Base-by-base conservation (phyloP, 768 basidiomycete genomes). In the Boletus pseudopeckii region DNA sequence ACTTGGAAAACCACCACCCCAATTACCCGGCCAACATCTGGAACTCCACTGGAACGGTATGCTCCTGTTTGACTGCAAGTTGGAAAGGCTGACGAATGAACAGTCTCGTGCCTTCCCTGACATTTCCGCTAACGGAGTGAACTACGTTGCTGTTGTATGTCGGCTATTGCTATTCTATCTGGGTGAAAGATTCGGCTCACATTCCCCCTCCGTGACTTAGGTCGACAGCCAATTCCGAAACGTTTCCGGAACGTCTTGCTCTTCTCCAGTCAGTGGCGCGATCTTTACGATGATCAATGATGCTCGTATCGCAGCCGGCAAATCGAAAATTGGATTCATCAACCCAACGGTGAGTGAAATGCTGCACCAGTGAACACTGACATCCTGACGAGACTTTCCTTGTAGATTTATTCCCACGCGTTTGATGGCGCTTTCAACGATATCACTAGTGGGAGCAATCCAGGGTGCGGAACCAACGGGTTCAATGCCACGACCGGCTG, bases 291-390 rank as follows among this genome's bases (percentile, higher is more conserved):
- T 74, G 56, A 56, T 73, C 52, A 75, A 75, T 56, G 74, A 73
- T 47, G 75, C 68, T 17, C 66, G 72, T 13, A 36, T 75, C 24
- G 64, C 61, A 5, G 49, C 30, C 9, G 63, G 67, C 24, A 75
- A 75, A 52, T 53, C 47, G 10, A 61, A 72, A 1, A 63, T 75
- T 4, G 70, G 72, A n/a, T 69, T 79, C 63, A 75, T 79, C 52
- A 79, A 80, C 59, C 77, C 77, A 28, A 63, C 69, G 26, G 73
- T 76, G 13, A 77, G 79, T 52, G 67, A 67, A 17, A 22, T 71
- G 67, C 11, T 9, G 34, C 4, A 72, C 17, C 17, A 20, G 26
- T 22, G 8, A 49, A 17, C n/a, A 26, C 32, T 28, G 5, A 38
- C 11, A 38, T 34, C 24, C 4, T 42, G 43, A 53, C 18, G n/a